phyloP scores from a whole-genome alignment of 768 basidiomycete species.

The Mycena floridula region DNA sequence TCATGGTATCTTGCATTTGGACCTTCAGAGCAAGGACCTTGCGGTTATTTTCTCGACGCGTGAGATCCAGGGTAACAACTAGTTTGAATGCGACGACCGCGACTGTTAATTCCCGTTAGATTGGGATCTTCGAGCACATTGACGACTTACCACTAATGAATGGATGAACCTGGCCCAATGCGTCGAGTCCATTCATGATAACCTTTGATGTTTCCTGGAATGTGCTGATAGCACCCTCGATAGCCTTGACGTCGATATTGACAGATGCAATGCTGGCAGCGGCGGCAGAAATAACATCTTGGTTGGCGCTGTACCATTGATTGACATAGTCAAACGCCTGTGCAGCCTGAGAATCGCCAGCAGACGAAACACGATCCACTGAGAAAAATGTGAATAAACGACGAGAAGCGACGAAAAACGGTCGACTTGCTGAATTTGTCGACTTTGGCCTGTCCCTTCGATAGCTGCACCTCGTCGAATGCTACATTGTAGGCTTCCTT shows the following conservation, averaged over 20 bases:
- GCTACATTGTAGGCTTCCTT: not conserved
- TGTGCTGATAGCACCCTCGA: slow-evolving; percentile 2
- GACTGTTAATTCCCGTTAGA: slow-evolving; percentile 17
- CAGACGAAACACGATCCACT: not conserved
- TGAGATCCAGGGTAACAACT: slow-evolving; percentile 40
- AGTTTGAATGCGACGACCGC: slow-evolving; percentile 45
- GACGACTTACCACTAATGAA: slow-evolving; percentile 26
- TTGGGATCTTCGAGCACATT: not conserved
- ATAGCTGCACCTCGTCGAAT: not conserved
- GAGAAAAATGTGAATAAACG: not conserved
- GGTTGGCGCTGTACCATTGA: not conserved
- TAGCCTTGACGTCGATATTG: not conserved
- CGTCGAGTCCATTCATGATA: slow-evolving; percentile 4
- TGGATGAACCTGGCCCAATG: slow-evolving; percentile 28
- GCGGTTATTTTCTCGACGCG: slow-evolving; percentile 44
- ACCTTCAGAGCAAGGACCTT: slow-evolving; percentile 39
- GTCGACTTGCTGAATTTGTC: not conserved
- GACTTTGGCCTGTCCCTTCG: not conserved
- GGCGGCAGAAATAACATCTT: not conserved
- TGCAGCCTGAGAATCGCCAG: not conserved
- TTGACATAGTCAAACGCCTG: not conserved
- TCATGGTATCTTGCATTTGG: slow-evolving; percentile 47
- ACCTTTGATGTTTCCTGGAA: slow-evolving; percentile 2
- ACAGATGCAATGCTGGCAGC: slow-evolving; percentile 1
- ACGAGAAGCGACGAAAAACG: not conserved